Percentiles rank a stretch among this genome's conserved stretches.
phyloP scores from a whole-genome alignment of 257 asterid genomes.

The Lithospermum erythrorhizon region DNA sequence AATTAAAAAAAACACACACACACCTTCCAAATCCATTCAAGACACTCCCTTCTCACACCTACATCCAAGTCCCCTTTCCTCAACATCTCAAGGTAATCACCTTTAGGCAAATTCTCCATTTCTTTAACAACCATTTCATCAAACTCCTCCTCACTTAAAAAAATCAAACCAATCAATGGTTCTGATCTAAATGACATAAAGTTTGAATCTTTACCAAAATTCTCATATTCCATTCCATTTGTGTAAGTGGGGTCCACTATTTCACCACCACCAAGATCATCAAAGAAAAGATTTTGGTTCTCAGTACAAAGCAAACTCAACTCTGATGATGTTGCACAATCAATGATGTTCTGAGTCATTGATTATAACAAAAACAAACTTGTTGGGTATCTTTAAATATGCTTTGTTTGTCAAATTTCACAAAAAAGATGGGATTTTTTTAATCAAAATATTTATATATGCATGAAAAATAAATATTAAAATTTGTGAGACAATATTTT shows the following conservation, averaged over 20 bases:
- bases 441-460: slow-evolving; percentile 5
- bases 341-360: slow-evolving; percentile 26
- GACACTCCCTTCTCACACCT: slow-evolving; percentile 48
- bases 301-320: slow-evolving; percentile 43
- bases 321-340: slow-evolving; percentile 12
- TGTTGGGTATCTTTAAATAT: slow-evolving; percentile 1
- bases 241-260: background rate
- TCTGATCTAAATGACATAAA: slow-evolving; percentile 31
- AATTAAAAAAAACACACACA: slow-evolving; percentile 12
- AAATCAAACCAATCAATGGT: slow-evolving; percentile 30
- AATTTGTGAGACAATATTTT: background rate
- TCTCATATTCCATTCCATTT: slow-evolving; percentile 20
- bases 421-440: slow-evolving; percentile 28
- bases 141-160: slow-evolving; percentile 35
- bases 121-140: slow-evolving; percentile 48
- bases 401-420: slow-evolving; percentile 18
- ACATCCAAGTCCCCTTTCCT: slow-evolving; percentile 63
- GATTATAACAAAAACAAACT: slow-evolving; percentile 21
- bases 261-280: slow-evolving; percentile 26
- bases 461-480: background rate
- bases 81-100: slow-evolving; percentile 57
- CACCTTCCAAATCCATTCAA: slow-evolving; percentile 86
- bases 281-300: slow-evolving; percentile 24
- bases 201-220: slow-evolving; percentile 20
- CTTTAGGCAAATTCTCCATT: slow-evolving; percentile 36